phyloP scores from a whole-genome alignment of 768 basidiomycete species.

The Lyophyllum semitale region DNA sequence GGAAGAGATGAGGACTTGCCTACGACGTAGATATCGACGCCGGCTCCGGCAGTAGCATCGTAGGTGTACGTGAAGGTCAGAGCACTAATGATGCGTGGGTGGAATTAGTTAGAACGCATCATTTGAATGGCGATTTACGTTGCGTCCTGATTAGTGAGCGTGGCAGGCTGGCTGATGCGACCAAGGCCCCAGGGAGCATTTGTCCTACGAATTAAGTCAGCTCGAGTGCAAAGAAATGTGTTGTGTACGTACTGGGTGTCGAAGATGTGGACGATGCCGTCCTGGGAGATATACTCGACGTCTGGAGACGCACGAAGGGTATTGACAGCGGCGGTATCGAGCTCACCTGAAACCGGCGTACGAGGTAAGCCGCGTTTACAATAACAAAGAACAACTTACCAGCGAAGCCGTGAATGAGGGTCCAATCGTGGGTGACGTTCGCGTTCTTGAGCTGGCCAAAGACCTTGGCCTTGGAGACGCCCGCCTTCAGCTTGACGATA shows the following conservation, averaged over 20 bases:
- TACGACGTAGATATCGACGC: too few relatives aligned
- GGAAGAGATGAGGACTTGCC: slow-evolving; percentile 24
- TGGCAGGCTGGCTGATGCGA: slow-evolving; percentile 14
- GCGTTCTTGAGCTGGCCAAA: slow-evolving; percentile 5
- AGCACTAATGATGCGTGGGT: slow-evolving; percentile 3
- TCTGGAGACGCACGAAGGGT: too few relatives aligned
- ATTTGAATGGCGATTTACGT: not conserved
- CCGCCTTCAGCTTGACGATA: slow-evolving; percentile 33
- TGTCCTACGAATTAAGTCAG: slow-evolving; percentile 12
- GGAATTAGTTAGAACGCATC: not conserved
- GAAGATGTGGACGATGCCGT: too few relatives aligned
- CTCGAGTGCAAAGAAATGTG: not conserved
- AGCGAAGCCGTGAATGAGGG: slow-evolving; percentile 31
- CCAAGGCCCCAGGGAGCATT: too few relatives aligned
- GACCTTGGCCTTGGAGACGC: slow-evolving; percentile 21
- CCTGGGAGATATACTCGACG: too few relatives aligned
- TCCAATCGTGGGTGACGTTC: slow-evolving; percentile 23
- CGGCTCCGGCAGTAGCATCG: slow-evolving; percentile 14
- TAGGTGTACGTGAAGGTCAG: slow-evolving; percentile 17
- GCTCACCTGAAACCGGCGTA: not conserved
- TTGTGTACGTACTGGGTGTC: slow-evolving; percentile 16
- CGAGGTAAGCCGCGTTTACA: not conserved
- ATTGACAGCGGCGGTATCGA: slow-evolving; percentile 10
- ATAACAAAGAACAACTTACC: slow-evolving; percentile 18
- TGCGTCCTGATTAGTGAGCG: slow-evolving; percentile 16